Base-by-base conservation (phyloP, 768 basidiomycete genomes). In the Collybia sp. region DNA sequence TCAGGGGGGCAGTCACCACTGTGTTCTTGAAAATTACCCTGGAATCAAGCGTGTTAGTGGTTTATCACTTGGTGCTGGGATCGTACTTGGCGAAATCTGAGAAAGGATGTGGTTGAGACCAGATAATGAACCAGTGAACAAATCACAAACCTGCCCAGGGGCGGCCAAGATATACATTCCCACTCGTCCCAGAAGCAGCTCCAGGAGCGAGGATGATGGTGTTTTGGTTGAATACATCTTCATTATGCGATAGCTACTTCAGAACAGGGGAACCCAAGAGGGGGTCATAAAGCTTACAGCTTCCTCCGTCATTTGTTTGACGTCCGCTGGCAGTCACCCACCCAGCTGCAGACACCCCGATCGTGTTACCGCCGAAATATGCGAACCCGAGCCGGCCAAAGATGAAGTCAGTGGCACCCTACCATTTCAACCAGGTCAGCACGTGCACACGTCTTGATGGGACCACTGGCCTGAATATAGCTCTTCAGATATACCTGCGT, bases 361-460 rank as follows among this genome's bases (percentile, higher is more conserved):
- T 73, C 0, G 73, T 76, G 47, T 75, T 76, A 0, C 70, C 67
- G 12, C 71, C 72, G 44, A 77, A 77, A 57, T 70, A 77, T 1
- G 73, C 74, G 33, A 60, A 58, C 4, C 70, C 71, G 33, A 39
- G 30, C 31, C 68, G 70, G 11, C 77, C 77, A 46, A 76, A 77
- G 40, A 77, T 75, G 48, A 79, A 79, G 48, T 79, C 75, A 1
- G 63, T 62, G 0, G 73, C 74, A 30, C 75, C 75, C 72, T 76
- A n/a, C n/a, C n/a, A n/a, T n/a, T n/a, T n/a, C n/a, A n/a, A n/a
- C n/a, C n/a, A n/a, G n/a, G n/a, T n/a, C n/a, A n/a, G n/a, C n/a
- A n/a, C n/a, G n/a, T n/a, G n/a, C n/a, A n/a, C n/a, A n/a, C n/a
- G n/a, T n/a, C n/a, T n/a, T n/a, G n/a, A n/a, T n/a, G n/a, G n/a